phyloP scores from a whole-genome alignment of 352 stramenopile genomes.

The Plasmopara viticola region DNA sequence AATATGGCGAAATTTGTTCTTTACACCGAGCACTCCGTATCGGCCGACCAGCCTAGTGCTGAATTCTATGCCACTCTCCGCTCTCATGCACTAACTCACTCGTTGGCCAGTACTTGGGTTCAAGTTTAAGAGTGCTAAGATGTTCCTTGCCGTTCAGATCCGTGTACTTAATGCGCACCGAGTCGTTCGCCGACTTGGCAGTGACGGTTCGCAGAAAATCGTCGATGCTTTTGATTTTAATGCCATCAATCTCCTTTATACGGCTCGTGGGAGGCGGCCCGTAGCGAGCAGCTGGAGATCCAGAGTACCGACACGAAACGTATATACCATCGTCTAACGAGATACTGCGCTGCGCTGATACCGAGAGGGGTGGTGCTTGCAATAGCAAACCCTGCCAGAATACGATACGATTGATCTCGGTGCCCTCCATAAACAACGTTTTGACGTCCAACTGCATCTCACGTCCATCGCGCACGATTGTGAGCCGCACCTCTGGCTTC shows the following conservation, averaged over 20 bases:
- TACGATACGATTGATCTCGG: conserved; percentile 87
- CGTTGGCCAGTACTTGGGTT: conserved; percentile 88
- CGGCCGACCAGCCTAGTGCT: conserved; percentile 21
- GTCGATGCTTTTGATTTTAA: conserved; percentile 84
- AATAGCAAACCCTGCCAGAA: conserved; percentile 89
- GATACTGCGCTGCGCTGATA: conserved; percentile 79
- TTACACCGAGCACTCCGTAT: neutral
- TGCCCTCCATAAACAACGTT: conserved; percentile 72
- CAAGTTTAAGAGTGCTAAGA: conserved; percentile 84
- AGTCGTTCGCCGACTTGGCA: conserved; percentile 50
- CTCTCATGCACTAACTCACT: conserved; percentile 77
- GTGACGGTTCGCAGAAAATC: conserved; percentile 79
- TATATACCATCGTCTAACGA: conserved; percentile 81
- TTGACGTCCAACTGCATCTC: conserved; percentile 69
- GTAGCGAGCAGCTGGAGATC: conserved; percentile 85
- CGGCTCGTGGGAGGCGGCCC: conserved; percentile 81
- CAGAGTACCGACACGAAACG: conserved; percentile 82
- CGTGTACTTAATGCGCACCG: conserved; percentile 88
- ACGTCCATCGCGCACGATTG: conserved; percentile 77
- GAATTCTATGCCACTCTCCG: conserved; percentile 65
- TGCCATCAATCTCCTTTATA: conserved; percentile 88
- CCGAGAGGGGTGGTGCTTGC: conserved; percentile 82
- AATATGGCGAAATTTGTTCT: too few relatives aligned
- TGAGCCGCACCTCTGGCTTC: conserved; percentile 73
- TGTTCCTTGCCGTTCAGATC: conserved; percentile 81